Evolutionary conservation across 2,329 filamentous ascomycete genomes (phyloP), one percentile per base, ranked within the genome.

Genomic region (Clarireedia homoeocarpa): DNA sequence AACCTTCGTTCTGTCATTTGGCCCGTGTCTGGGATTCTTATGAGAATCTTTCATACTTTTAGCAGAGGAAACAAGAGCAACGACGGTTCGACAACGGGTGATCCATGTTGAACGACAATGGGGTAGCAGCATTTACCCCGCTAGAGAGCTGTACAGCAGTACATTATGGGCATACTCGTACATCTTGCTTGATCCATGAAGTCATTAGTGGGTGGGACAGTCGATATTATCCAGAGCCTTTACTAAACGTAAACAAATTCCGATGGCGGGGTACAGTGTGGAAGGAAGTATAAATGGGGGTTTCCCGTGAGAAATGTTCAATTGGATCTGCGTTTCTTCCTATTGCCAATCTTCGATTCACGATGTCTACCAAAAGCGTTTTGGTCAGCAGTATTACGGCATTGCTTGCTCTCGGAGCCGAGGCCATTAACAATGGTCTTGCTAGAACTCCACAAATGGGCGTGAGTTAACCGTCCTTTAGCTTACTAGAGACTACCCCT

Each of bases 381-480:
- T 46, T 56, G 26, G 24, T 24, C 26, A 26, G 52, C 40, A 53
- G 50, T 24, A 39, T 57, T 10, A 58, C 58, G 5, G 34, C 55
- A 24, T 42, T 62, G 24, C 48, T 67, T 20, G 53, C 49, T 26
- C 48, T 56, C 46, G 51, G 48, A 44, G 64, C 60, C 6, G 47
- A 45, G 47, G 70, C 69, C 6, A 61, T 71, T 52, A 65, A 73
- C 53, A 74, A 74, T 71, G 72, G 72, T 6, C 64, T 74, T 5
- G 72, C 72, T 27, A 57, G 63, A 27, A 73, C 71, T 14, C 72
- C 72, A 20, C 72, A 72, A 58, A 71, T 77, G 62, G 74, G 75
- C 14, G 30, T 34, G 30, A 34, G 30, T 34, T 12, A 12, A 34
- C 30, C 30, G 10, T 34, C 30, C 30, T 34, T 12, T 14, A 12